Percentiles rank a stretch among this genome's conserved stretches.
Evolutionary conservation across 2,329 filamentous ascomycete species (phyloP).

Genomic region (Xylariaceae sp.): DNA sequence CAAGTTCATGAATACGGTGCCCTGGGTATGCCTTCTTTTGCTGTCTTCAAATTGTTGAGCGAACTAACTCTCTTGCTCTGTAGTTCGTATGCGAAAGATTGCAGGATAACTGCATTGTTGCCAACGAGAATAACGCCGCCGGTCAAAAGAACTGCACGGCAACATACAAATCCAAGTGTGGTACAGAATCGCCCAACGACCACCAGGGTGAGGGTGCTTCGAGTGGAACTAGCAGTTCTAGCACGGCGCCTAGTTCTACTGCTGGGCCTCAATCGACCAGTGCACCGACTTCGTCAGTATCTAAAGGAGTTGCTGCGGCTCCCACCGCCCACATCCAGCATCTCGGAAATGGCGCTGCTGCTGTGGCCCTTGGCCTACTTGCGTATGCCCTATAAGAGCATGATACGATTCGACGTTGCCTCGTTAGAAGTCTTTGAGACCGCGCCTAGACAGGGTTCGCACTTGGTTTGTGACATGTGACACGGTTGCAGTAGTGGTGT

Average conservation of each 20-base stretch:
- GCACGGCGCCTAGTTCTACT: slow-evolving; percentile 35
- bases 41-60: background rate
- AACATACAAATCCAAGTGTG: slow-evolving; percentile 56
- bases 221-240: slow-evolving; percentile 38
- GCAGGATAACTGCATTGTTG: slow-evolving; percentile 53
- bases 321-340: slow-evolving; percentile 39
- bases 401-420: slow-evolving; percentile 12
- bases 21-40: slow-evolving; percentile 35
- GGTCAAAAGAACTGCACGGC: slow-evolving; percentile 56
- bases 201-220: slow-evolving; percentile 37
- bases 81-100: slow-evolving; percentile 59
- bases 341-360: slow-evolving; percentile 53
- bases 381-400: slow-evolving; percentile 52
- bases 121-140: slow-evolving; percentile 48
- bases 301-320: slow-evolving; percentile 33
- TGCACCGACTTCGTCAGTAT: slow-evolving; percentile 27
- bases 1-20: slow-evolving; percentile 59
- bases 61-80: slow-evolving; percentile 21
- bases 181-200: slow-evolving; percentile 49
- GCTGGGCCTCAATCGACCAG: slow-evolving; percentile 30
- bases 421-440: background rate
- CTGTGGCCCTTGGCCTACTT: slow-evolving; percentile 57
- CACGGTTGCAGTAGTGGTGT: background rate
- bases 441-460: background rate
- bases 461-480: background rate